A percentile compares a stretch with the other conserved stretches of the same genome.
phyloP scores from a whole-genome alignment of 176 grass and related monocot species.

The Paspalum notatum region DNA sequence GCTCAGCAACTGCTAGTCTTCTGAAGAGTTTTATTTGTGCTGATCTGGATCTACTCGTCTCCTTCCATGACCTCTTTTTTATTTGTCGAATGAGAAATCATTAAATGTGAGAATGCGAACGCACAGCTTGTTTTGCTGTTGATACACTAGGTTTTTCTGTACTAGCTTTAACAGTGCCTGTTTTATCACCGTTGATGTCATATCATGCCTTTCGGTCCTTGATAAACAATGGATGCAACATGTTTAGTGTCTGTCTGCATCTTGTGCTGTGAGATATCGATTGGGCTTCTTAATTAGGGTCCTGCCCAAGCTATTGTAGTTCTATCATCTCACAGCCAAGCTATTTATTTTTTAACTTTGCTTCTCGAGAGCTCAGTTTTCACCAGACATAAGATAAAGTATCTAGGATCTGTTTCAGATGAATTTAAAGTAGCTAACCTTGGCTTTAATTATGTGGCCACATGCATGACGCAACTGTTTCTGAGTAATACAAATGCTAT shows the following conservation, averaged over 20 bases:
- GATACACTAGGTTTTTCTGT: not conserved
- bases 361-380: not conserved
- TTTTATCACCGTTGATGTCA: constrained; percentile 26
- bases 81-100: not conserved
- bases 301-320: not conserved
- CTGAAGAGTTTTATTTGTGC: not conserved
- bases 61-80: not conserved
- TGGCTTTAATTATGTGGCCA: constrained; percentile 17
- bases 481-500: not conserved
- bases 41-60: not conserved
- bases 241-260: constrained; percentile 41
- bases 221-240: constrained; percentile 31
- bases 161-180: constrained; percentile 26
- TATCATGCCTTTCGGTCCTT: constrained; percentile 31
- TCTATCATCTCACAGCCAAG: constrained; percentile 11
- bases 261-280: constrained; percentile 18
- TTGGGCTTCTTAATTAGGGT: constrained; percentile 34
- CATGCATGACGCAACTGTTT: not conserved
- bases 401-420: not conserved
- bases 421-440: not conserved
- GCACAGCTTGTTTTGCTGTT: not conserved
- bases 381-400: not conserved
- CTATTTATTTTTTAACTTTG: not conserved
- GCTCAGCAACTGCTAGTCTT: not conserved
- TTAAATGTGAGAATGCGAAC: not conserved